Evolutionary conservation across 768 basidiomycete species (phyloP), one percentile per base, ranked within the genome.

Genomic region (Lactarius sp.): DNA sequence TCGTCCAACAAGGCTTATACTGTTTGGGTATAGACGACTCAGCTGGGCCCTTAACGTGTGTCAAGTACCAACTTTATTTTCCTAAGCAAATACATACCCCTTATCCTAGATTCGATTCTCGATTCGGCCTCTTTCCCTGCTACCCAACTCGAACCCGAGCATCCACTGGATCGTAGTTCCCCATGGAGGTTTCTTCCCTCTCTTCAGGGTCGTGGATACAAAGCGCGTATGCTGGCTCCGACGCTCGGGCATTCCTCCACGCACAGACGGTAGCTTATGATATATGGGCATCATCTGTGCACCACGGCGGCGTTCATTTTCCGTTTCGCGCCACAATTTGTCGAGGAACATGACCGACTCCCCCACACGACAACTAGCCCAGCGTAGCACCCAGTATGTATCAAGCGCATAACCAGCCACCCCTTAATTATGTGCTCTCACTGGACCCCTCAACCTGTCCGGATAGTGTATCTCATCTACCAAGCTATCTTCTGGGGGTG

Each of bases 241-340:
- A 22, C n/a, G n/a, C 7, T 47, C 5, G 46, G 70, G 22, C 64
- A 72, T 56, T 63, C 71, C 16, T 69, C 49, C 60, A 71, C 27
- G 71, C 74, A 6, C 65, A 71, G 8, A 65, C 4, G 33, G 68
- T 71, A 33, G 76, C 75, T 12, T 61, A 70, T 52, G 41, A 47
- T n/a, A 62, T 76, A 41, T 78, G 76, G 78, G 52, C 69, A 20
- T 68, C 63, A 4, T 70, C 74, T 2, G 76, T 79, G 58, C 73
- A 66, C 50, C 70, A 73, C 27, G 68, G 67, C 14, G 65, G 34
- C 31, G 68, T 73, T 56, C 18, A 44, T 18, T n/a, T 18, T 57
- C 33, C 34, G 8, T 4, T 18, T 34, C 36, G n/a, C 33, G 3
- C 33, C 52, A 3, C 20, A 36, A 52, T 18, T n/a, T 37, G 52